Evolutionary conservation across 1,284 basidiomycete species (phyloP).

Genomic region (Cryptococcus floricola): DNA sequence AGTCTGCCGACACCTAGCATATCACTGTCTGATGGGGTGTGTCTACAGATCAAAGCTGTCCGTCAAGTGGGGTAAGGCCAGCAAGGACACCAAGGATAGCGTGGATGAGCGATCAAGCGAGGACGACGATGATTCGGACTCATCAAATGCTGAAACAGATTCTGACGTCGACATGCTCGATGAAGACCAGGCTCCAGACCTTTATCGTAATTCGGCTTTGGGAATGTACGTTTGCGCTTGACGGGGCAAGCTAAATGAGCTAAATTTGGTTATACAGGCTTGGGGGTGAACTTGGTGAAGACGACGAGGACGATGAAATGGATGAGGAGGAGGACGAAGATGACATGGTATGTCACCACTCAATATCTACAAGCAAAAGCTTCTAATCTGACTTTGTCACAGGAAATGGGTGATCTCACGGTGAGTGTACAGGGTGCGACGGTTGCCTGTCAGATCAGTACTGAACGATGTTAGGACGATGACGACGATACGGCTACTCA

Average conservation of each 20-base stretch:
- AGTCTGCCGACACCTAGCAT: slow-evolving; percentile 40
- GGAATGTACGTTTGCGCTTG: slow-evolving; percentile 68
- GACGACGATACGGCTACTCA: slow-evolving; percentile 34
- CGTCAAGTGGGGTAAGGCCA: slow-evolving; percentile 89
- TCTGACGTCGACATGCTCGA: slow-evolving; percentile 62
- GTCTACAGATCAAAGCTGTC: slow-evolving; percentile 79
- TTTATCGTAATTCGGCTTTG: slow-evolving; percentile 93
- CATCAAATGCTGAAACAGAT: slow-evolving; percentile 49
- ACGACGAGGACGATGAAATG: slow-evolving; percentile 68
- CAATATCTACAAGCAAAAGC: neutral
- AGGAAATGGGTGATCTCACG: slow-evolving; percentile 17
- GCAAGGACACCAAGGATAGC: slow-evolving; percentile 61
- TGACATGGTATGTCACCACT: slow-evolving; percentile 23
- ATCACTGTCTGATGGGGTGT: neutral
- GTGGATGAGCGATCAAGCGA: slow-evolving; percentile 51
- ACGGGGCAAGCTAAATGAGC: neutral
- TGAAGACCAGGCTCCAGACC: slow-evolving; percentile 67
- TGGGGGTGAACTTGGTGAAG: slow-evolving; percentile 56
- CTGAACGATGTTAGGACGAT: slow-evolving; percentile 10
- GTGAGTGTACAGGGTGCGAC: slow-evolving; percentile 1
- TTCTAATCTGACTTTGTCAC: too few relatives aligned
- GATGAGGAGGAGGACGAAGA: slow-evolving; percentile 76
- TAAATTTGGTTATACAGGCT: slow-evolving; percentile 53
- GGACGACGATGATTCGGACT: slow-evolving; percentile 17
- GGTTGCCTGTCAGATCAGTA: too few relatives aligned